Base-by-base conservation (phyloP, 768 basidiomycete species). In the Boletus sensibilis region DNA sequence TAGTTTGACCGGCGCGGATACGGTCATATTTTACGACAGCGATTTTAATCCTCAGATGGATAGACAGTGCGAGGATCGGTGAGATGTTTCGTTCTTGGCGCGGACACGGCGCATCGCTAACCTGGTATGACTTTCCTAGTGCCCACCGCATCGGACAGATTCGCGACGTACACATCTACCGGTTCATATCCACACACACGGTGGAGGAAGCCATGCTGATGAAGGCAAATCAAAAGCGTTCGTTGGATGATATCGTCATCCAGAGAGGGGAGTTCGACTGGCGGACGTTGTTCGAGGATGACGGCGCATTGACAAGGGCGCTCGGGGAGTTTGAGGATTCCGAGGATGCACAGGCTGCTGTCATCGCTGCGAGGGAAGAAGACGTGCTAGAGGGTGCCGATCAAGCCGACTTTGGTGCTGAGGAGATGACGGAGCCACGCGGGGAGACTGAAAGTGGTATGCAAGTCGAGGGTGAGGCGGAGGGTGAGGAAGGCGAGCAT, bases 21-120 rank as follows among this genome's bases (percentile, higher is more conserved):
- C 97, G 0, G 96, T 99, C 64, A 84, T 99, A 52, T 95, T 99
- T 72, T 98, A 96, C 67, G 96, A 98, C 68, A 92, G 92, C 57
- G 94, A 97, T 71, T 97, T 96, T 78, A 94, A 93, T 64, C 95
- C 95, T 1, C 95, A 97, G 70, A 97, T 96, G 91, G 96, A 99
- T 70, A 79, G 90, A 43, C 96, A 99, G 68, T 98, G 97, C 64
- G 92, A 95, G 73, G 96, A 98, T 72, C 81, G 89, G 87, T 87
- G 67, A 58, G 81, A 64, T n/a, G 4, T 41, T 25, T 39, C 20
- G 14, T 41, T 37, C 33, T 46, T 20, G 39, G 9, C 5, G 1
- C 11, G 16, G 33, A 38, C n/a, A 3, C 9, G 14, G 16, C 4
- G 31, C n/a, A 29, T 41, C 37, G 42, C 35, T 59, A 50, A 65